phyloP scores from a whole-genome alignment of 1,139 yeast species.

The Debaryomyces fabryi region DNA sequence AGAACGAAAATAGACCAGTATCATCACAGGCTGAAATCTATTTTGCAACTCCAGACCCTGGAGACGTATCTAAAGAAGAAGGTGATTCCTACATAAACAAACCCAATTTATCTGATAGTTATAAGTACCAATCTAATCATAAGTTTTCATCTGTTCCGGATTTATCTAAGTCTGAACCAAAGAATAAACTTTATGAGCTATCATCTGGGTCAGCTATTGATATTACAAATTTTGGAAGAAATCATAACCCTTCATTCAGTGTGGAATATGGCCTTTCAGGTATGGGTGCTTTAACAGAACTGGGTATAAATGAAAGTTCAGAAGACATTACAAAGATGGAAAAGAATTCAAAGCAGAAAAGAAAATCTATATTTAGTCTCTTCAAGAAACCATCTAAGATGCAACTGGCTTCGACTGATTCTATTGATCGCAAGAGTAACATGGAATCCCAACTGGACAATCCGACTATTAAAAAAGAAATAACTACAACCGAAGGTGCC shows the following conservation, averaged over 20 bases:
- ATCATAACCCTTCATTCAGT: constrained; percentile 42
- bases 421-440: neutral
- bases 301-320: neutral
- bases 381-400: constrained; percentile 25
- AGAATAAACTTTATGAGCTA: constrained; percentile 25
- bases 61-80: neutral
- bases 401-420: neutral
- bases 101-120: constrained; percentile 8
- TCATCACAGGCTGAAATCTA: constrained; percentile 36
- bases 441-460: neutral
- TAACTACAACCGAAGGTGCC: neutral
- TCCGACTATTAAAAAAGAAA: neutral
- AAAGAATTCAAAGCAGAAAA: constrained; percentile 13
- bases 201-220: constrained; percentile 47
- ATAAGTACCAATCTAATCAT: constrained; percentile 9
- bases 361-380: constrained; percentile 28
- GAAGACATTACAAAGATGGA: constrained; percentile 7
- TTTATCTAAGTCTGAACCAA: constrained; percentile 16
- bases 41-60: constrained; percentile 1
- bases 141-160: constrained; percentile 31
- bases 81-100: constrained; percentile 8
- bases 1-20: constrained; percentile 26
- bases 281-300: neutral
- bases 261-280: constrained; percentile 4
- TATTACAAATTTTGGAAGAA: constrained; percentile 45